phyloP scores from a whole-genome alignment of 306 rosid species.

The Quercus wislizeni region DNA sequence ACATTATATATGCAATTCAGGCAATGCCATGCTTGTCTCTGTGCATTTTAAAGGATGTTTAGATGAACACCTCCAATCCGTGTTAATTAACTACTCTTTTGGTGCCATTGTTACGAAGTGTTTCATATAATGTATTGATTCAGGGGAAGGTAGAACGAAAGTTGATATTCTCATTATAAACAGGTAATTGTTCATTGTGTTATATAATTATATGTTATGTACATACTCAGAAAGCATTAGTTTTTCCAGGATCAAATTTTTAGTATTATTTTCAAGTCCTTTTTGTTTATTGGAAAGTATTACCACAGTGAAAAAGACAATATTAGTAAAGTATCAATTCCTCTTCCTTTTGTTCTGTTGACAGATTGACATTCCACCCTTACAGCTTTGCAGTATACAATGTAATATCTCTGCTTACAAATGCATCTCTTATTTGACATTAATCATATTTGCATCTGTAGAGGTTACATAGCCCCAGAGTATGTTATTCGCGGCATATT shows the following conservation, averaged over 20 bases:
- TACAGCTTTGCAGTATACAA: neutral
- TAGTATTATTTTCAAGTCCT: neutral
- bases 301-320: neutral
- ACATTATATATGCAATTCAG: neutral
- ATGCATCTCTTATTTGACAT: neutral
- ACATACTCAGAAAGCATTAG: neutral
- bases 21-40: neutral
- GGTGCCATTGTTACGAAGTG: neutral
- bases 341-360: neutral
- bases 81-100: neutral
- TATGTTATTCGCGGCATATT: conserved; percentile 59
- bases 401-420: neutral
- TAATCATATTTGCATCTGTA: neutral
- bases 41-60: neutral
- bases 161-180: neutral
- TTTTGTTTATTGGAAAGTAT: neutral
- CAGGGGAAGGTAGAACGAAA: neutral
- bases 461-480: conserved; percentile 90
- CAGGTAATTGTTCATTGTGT: neutral
- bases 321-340: neutral
- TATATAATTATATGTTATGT: neutral
- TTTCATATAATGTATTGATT: neutral
- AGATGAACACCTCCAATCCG: neutral
- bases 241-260: neutral
- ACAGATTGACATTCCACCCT: neutral